Evolutionary conservation across 371 early-diverging fungal genomes (phyloP).

Genomic region (Rhizopus sp.): DNA sequence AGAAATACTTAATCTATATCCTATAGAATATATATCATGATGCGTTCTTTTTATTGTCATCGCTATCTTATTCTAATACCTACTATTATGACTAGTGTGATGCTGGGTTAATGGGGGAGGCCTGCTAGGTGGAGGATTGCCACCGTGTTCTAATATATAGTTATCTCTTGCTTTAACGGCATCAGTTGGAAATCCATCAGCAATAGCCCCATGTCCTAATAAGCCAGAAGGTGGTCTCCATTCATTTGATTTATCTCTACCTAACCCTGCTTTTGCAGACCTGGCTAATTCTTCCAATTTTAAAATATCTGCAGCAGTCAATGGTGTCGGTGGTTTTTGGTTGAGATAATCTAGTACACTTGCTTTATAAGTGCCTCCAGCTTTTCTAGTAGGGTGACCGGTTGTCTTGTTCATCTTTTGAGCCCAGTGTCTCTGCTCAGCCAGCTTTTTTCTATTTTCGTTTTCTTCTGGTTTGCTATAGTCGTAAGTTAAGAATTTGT

Average conservation of each 20-base stretch:
- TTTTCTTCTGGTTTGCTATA: slow-evolving; percentile 57
- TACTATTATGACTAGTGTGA: slow-evolving; percentile 7
- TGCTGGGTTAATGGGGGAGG: slow-evolving; percentile 25
- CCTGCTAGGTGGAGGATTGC: slow-evolving; percentile 34
- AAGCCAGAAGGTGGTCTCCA: slow-evolving; percentile 55
- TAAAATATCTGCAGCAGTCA: slow-evolving; percentile 43
- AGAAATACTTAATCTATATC: slow-evolving; percentile 14
- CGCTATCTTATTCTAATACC: neutral
- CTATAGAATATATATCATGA: slow-evolving; percentile 3
- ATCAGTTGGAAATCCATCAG: slow-evolving; percentile 19
- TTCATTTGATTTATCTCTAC: slow-evolving; percentile 30
- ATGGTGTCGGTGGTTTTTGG: slow-evolving; percentile 45
- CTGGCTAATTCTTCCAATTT: slow-evolving; percentile 51
- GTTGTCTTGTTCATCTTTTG: slow-evolving; percentile 46
- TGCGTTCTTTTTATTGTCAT: slow-evolving; percentile 8
- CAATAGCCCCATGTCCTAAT: slow-evolving; percentile 18
- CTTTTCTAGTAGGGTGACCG: slow-evolving; percentile 24
- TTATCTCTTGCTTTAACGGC: slow-evolving; percentile 32
- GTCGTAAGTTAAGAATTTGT: slow-evolving; percentile 63
- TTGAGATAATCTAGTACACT: slow-evolving; percentile 43
- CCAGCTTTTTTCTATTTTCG: slow-evolving; percentile 14
- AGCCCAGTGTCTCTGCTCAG: slow-evolving; percentile 17
- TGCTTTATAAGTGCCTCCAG: slow-evolving; percentile 36
- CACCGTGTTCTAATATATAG: slow-evolving; percentile 34
- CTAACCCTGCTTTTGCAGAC: slow-evolving; percentile 31